A percentile compares a stretch with the other conserved stretches of the same genome.
Conservation (phyloP, 1,284 basidiomycete species). For the Inonotus obliquus region DNA sequence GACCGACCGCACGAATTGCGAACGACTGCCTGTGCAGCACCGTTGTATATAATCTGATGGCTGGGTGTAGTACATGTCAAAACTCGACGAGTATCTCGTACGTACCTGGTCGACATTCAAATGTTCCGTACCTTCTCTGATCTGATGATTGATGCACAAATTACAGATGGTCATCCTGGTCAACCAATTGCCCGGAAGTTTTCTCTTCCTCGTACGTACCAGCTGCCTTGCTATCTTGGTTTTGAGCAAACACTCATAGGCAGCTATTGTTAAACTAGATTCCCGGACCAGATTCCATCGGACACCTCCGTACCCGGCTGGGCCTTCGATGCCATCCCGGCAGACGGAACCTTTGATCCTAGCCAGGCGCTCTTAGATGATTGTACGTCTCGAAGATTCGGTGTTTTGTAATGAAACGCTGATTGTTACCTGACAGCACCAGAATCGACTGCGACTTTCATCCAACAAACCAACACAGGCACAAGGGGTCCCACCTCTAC, state of each 20-base stretch:
- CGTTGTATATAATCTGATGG: constrained; percentile 20
- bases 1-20: constrained; percentile 9
- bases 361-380: background rate
- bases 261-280: background rate
- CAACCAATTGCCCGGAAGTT: constrained; percentile 3
- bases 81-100: constrained; percentile 18
- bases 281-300: constrained; percentile 17
- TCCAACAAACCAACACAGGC: constrained; percentile 11
- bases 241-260: no score
- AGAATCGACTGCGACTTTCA: constrained; percentile 14
- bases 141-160: background rate
- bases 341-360: constrained; percentile 1
- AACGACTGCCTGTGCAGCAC: constrained; percentile 20
- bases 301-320: constrained; percentile 20
- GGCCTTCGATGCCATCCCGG: constrained; percentile 17
- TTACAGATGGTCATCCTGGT: constrained; percentile 14
- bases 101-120: background rate
- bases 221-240: background rate
- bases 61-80: constrained; percentile 21
- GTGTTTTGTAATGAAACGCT: no score
- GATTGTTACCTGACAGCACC: background rate
- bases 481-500: background rate
- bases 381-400: background rate
- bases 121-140: background rate
- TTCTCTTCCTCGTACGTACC: constrained; percentile 2